phyloP scores from a whole-genome alignment of 768 basidiomycete genomes.

The Lactarius trivialis region DNA sequence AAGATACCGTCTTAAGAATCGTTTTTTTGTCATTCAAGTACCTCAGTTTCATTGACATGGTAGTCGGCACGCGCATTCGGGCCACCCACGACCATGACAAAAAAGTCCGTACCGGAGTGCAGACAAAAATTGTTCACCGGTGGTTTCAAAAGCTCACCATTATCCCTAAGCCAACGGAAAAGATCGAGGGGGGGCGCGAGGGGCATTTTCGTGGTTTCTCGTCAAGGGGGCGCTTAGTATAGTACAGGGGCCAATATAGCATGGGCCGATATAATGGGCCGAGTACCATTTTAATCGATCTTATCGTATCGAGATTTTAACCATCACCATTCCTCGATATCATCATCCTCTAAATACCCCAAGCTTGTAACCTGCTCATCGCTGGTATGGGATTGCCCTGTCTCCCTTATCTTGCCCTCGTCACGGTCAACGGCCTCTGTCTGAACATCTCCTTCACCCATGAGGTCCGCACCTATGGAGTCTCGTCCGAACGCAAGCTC shows the following conservation, averaged over 20 bases:
- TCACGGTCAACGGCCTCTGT: constrained; percentile 1
- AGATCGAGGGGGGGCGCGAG: constrained; percentile 82
- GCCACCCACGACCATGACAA: constrained; percentile 95
- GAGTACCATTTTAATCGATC: no score
- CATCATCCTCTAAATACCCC: constrained; percentile 22
- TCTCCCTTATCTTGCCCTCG: not conserved
- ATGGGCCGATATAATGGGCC: no score
- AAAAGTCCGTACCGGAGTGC: constrained; percentile 76
- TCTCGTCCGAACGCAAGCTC: constrained; percentile 17
- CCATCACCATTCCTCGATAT: constrained; percentile 18
- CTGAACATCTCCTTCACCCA: constrained; percentile 11
- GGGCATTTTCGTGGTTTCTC: constrained; percentile 43
- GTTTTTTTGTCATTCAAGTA: constrained; percentile 28
- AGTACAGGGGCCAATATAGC: no score
- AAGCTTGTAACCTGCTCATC: not conserved
- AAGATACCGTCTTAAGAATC: not conserved
- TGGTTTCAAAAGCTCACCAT: constrained; percentile 72
- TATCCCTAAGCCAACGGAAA: constrained; percentile 80
- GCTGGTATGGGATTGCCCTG: not conserved
- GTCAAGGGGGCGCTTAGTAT: no score
- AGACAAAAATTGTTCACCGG: constrained; percentile 91
- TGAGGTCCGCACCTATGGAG: not conserved
- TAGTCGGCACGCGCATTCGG: constrained; percentile 94
- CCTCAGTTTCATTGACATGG: constrained; percentile 94
- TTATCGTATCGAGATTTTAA: not conserved